phyloP scores from a whole-genome alignment of 2,329 filamentous ascomycete genomes.

The Aspergillus carbonarius region DNA sequence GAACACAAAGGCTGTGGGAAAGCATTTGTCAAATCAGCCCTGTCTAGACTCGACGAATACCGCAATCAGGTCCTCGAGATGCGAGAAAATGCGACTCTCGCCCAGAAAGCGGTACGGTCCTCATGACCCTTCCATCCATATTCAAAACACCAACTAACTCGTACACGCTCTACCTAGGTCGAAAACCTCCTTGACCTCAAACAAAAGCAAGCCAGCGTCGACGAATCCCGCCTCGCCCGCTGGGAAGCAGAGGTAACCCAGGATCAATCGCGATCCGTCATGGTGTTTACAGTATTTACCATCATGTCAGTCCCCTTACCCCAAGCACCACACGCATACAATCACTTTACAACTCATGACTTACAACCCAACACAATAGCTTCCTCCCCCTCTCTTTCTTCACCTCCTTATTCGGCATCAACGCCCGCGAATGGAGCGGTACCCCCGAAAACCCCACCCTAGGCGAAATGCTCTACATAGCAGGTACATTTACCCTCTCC shows the following conservation, averaged over 20 bases:
- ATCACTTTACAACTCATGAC: not conserved
- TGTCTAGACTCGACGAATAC: conserved; percentile 57
- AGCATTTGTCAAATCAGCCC: conserved; percentile 54
- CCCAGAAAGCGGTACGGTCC: conserved; percentile 55
- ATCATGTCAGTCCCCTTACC: conserved; percentile 48
- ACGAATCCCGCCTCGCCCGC: conserved; percentile 63
- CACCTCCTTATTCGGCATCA: conserved; percentile 65
- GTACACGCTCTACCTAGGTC: conserved; percentile 42
- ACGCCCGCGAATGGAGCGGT: conserved; percentile 61
- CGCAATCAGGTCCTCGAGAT: conserved; percentile 56
- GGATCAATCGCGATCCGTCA: conserved; percentile 61
- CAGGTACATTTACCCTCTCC: conserved; percentile 19
- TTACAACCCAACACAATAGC: conserved; percentile 14
- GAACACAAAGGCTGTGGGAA: conserved; percentile 44
- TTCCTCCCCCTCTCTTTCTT: conserved; percentile 66
- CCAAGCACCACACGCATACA: not conserved
- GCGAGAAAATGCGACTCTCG: conserved; percentile 57
- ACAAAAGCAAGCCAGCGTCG: conserved; percentile 65
- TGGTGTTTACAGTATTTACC: conserved; percentile 60
- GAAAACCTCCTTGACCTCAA: conserved; percentile 67
- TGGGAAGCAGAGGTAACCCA: conserved; percentile 63
- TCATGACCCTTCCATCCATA: no score
- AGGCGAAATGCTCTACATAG: conserved; percentile 27
- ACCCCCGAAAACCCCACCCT: conserved; percentile 40
- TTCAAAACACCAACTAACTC: not conserved